These are phyloP conservation scores for Arachis hypogaea DNA, from an alignment of 306 rosid genomes.

Conservation along the genomic window DNA sequence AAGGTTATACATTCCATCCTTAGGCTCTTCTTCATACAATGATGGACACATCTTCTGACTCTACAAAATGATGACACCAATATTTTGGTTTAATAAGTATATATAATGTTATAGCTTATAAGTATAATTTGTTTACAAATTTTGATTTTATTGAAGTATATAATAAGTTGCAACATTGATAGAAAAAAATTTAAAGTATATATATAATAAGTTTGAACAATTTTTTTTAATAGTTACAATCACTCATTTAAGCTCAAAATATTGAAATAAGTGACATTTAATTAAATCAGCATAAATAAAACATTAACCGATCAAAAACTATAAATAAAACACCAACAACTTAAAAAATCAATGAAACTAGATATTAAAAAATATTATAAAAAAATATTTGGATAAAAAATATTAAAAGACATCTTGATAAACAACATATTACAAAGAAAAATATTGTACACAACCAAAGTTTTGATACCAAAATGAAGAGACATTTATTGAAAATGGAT, in stretches of 20 bases:
- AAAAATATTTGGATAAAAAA: neutral
- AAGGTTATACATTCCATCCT: conserved; percentile 59
- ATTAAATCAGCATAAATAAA: too few relatives aligned
- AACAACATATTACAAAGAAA: neutral
- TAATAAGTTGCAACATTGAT: neutral
- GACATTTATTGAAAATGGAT: too few relatives aligned
- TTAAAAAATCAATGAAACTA: too few relatives aligned
- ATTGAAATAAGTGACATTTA: too few relatives aligned
- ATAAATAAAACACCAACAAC: too few relatives aligned
- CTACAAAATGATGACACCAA: conserved; percentile 50
- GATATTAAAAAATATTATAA: too few relatives aligned
- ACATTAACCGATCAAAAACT: too few relatives aligned
- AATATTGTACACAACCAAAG: too few relatives aligned
- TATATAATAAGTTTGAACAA: conserved; percentile 1
- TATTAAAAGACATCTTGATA: conserved; percentile 12
- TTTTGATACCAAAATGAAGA: too few relatives aligned
- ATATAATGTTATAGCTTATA: neutral
- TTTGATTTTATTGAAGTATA: conserved; percentile 12
- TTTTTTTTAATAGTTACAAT: neutral
- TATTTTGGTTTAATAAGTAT: conserved; percentile 38
- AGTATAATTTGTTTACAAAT: conserved; percentile 9
- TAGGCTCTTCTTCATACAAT: conserved; percentile 62
- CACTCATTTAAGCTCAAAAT: too few relatives aligned
- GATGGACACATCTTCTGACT: conserved; percentile 73
- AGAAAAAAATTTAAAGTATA: neutral